phyloP scores from a whole-genome alignment of 805 yeast genomes.

The Candida insectalens region DNA sequence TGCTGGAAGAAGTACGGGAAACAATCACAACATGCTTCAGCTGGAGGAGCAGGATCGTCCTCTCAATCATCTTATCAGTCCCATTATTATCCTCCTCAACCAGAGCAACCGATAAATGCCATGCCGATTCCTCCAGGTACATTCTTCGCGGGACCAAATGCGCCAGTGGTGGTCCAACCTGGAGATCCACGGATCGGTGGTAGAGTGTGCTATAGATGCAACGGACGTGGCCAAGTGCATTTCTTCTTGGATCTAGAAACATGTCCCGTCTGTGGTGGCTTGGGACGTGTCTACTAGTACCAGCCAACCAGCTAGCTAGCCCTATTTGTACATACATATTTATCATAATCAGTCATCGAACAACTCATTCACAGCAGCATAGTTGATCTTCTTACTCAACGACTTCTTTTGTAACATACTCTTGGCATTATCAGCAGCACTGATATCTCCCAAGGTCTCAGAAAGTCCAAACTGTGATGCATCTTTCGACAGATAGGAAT shows the following conservation, averaged over 20 bases:
- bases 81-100: background rate
- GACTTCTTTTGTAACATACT: constrained; percentile 66
- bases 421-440: constrained; percentile 76
- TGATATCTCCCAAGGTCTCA: constrained; percentile 35
- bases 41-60: background rate
- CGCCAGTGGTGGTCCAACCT: constrained; percentile 44
- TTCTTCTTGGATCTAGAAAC: constrained; percentile 51
- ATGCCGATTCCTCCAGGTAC: constrained; percentile 18
- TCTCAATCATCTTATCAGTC: constrained; percentile 1
- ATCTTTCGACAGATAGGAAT: constrained; percentile 15
- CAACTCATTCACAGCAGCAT: constrained; percentile 61
- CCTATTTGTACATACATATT: background rate
- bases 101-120: constrained; percentile 13
- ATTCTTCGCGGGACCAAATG: constrained; percentile 1
- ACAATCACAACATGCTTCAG: background rate
- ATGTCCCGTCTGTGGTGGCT: constrained; percentile 58
- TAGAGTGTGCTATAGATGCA: constrained; percentile 57
- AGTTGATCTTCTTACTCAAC: constrained; percentile 84
- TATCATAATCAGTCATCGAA: constrained; percentile 18
- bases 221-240: constrained; percentile 50
- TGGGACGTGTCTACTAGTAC: constrained; percentile 42
- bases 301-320: background rate
- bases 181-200: constrained; percentile 82
- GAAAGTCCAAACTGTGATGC: constrained; percentile 23
- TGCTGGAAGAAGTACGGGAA: constrained; percentile 56